Percentiles rank a stretch among this genome's conserved stretches.
Conservation (phyloP, 148 eudicot species). For the Fagopyrum esculentum region DNA sequence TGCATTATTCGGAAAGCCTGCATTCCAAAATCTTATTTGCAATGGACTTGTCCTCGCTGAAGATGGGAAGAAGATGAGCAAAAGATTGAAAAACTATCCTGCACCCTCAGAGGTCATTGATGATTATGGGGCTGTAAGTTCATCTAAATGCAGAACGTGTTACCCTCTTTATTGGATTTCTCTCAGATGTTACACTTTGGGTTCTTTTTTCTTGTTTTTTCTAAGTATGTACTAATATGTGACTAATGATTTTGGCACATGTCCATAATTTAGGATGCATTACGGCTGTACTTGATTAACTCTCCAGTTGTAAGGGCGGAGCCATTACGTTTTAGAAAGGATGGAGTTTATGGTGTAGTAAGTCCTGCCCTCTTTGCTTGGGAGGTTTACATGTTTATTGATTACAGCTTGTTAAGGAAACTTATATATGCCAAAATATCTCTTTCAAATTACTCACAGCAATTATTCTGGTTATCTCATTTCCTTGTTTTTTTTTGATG, state of each 20-base stretch:
- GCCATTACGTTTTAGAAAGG: constrained; percentile 85
- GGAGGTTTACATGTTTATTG: not conserved
- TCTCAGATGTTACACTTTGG: not conserved
- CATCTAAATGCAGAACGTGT: not conserved
- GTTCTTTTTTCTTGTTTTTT: not conserved
- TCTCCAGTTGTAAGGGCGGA: constrained; percentile 99
- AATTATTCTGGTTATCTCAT: not conserved
- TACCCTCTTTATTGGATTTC: not conserved
- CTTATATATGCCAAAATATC: not conserved
- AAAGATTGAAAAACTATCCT: constrained; percentile 85
- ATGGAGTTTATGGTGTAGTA: constrained; percentile 90
- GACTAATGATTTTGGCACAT: not conserved
- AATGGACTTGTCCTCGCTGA: constrained; percentile 97
- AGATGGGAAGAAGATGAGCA: constrained; percentile 99
- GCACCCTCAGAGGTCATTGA: constrained; percentile 67
- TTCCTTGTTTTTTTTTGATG: constrained; percentile 9
- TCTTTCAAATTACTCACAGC: not conserved
- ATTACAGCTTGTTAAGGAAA: not conserved
- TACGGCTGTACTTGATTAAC: constrained; percentile 81
- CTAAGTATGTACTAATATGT: not conserved
- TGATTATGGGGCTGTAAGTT: constrained; percentile 92
- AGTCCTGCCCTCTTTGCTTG: constrained; percentile 15
- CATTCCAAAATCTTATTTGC: constrained; percentile 92
- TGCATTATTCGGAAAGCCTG: constrained; percentile 89
- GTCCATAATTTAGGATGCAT: constrained; percentile 51